These are phyloP conservation scores for Syncephalastrum contaminatum DNA, from an alignment of 371 early-diverging fungal species.

Conservation along the genomic window DNA sequence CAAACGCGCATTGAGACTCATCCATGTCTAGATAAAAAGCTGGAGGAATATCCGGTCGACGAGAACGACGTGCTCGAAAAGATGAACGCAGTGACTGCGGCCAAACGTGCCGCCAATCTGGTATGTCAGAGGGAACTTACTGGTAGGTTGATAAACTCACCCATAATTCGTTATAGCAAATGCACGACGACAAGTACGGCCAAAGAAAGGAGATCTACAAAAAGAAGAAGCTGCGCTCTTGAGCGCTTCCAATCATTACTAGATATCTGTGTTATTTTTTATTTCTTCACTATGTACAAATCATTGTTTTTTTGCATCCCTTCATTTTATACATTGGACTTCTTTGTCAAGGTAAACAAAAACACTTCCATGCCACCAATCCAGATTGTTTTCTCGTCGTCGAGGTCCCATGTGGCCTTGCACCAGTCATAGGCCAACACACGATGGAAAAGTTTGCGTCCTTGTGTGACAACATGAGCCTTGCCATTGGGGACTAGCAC, in stretches of 20 bases:
- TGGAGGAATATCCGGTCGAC: constrained; percentile 73
- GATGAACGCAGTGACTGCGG: constrained; percentile 82
- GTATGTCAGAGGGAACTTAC: constrained; percentile 47
- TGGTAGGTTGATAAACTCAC: no score
- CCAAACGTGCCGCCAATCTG: constrained; percentile 90
- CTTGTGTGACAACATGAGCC: constrained; percentile 49
- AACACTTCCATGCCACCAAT: constrained; percentile 44
- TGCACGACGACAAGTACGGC: constrained; percentile 76
- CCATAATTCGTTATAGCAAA: constrained; percentile 46
- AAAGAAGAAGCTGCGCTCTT: constrained; percentile 45
- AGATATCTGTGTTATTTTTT: no score
- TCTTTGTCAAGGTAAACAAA: constrained; percentile 31
- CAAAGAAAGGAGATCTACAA: constrained; percentile 60
- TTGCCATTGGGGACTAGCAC: constrained; percentile 30
- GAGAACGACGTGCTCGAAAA: constrained; percentile 82
- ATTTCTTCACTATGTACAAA: not conserved
- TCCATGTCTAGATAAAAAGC: constrained; percentile 61
- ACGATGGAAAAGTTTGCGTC: constrained; percentile 35
- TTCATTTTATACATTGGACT: not conserved
- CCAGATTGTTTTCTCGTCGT: constrained; percentile 24
- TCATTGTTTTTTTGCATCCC: constrained; percentile 5
- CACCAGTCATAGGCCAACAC: constrained; percentile 41
- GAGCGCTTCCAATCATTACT: no score
- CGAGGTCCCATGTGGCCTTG: constrained; percentile 25
- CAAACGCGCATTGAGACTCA: not conserved